Conservation (phyloP, 2,329 filamentous ascomycete species). For the Blastomyces percursus region DNA sequence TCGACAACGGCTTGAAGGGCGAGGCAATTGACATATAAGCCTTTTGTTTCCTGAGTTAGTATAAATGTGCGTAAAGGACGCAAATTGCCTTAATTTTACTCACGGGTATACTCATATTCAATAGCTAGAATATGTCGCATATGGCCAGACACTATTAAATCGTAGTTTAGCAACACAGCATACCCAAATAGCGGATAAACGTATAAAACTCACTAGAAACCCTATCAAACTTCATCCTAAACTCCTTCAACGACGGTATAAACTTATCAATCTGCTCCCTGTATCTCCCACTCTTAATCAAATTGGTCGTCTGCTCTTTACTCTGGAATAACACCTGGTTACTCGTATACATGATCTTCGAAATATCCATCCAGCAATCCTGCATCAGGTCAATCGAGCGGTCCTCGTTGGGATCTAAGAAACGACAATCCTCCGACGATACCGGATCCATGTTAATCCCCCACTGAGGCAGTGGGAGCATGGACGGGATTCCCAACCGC, state of each 20-base stretch:
- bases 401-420: conserved; percentile 18
- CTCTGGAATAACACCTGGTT: conserved; percentile 84
- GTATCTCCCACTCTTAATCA: conserved; percentile 80
- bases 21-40: conserved; percentile 80
- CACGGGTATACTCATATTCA: conserved; percentile 88
- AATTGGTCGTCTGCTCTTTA: conserved; percentile 72
- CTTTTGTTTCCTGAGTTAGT: conserved; percentile 14
- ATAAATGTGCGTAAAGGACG: not conserved
- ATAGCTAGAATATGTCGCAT: conserved; percentile 73
- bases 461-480: conserved; percentile 56
- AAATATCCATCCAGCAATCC: conserved; percentile 90
- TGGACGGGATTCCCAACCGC: conserved; percentile 81
- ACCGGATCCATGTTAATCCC: conserved; percentile 29
- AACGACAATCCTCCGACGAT: conserved; percentile 16
- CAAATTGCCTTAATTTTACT: conserved; percentile 16
- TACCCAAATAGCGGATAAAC: not conserved
- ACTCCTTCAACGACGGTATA: conserved; percentile 63
- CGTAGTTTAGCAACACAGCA: conserved; percentile 16
- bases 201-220: conserved; percentile 41
- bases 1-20: conserved; percentile 92
- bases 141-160: conserved; percentile 40
- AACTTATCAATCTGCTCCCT: conserved; percentile 70
- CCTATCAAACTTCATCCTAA: conserved; percentile 73
- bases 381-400: conserved; percentile 47
- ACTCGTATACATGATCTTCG: conserved; percentile 79